Conservation (phyloP, 257 asterid genomes). For the Nicotiana knightiana region DNA sequence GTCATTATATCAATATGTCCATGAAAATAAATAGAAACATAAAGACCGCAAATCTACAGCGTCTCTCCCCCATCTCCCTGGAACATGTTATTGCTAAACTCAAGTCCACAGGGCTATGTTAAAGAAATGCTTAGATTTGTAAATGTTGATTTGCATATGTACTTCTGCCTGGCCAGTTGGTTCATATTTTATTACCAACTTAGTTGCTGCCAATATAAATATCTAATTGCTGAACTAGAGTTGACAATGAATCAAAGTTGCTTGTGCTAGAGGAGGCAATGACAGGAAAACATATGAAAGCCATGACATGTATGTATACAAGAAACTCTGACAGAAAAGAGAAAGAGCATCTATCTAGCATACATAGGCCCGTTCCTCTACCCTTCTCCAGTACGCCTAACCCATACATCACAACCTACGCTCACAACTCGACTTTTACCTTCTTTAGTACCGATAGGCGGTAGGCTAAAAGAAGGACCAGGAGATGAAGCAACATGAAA, state of each 20-base stretch:
- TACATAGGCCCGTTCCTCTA: too few relatives aligned
- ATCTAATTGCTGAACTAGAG: neutral
- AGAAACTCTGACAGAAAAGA: neutral
- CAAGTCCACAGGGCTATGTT: neutral
- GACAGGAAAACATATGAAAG: neutral
- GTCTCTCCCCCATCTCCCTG: neutral
- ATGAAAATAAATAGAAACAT: neutral
- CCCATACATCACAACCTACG: too few relatives aligned
- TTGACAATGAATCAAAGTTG: neutral
- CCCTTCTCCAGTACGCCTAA: too few relatives aligned
- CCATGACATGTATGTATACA: neutral
- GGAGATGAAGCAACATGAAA: neutral
- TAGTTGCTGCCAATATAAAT: neutral
- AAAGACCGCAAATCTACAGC: neutral
- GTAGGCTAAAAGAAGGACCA: neutral
- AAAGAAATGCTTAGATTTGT: neutral
- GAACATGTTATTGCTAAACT: neutral
- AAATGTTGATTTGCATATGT: neutral
- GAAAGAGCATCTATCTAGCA: neutral
- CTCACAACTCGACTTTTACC: too few relatives aligned
- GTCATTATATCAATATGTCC: neutral
- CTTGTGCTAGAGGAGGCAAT: neutral
- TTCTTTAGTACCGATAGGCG: neutral
- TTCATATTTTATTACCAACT: neutral
- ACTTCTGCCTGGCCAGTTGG: neutral